Evolutionary conservation across 768 basidiomycete genomes (phyloP).

Genomic region (Lactifluus echinatus): DNA sequence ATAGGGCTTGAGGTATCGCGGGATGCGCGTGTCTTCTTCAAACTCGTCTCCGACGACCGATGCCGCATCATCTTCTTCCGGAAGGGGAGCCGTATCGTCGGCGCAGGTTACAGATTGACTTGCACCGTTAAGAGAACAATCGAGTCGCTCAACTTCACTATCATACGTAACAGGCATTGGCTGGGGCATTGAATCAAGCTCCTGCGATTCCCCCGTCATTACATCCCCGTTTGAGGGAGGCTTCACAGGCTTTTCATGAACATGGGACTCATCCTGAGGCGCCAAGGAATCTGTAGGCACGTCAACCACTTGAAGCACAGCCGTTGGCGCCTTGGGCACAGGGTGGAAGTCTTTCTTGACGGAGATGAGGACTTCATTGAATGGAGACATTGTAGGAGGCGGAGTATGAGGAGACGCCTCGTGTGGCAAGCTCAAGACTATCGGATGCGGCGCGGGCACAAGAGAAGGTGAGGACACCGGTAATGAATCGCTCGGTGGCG

Average conservation of each 20-base stretch:
- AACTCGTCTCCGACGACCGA: slow-evolving; percentile 28
- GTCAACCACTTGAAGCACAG: not conserved
- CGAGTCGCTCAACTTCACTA: not conserved
- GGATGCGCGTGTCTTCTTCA: slow-evolving; percentile 33
- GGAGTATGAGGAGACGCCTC: not conserved
- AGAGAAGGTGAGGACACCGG: not conserved
- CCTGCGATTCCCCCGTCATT: not conserved
- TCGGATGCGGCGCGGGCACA: not conserved
- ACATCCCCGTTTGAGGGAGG: not conserved
- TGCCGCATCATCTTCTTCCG: slow-evolving; percentile 29
- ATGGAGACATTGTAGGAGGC: not conserved
- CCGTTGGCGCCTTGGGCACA: not conserved
- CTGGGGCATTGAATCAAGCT: not conserved
- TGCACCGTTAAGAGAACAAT: not conserved
- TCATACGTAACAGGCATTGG: not conserved
- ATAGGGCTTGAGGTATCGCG: slow-evolving; percentile 53
- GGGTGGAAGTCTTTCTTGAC: slow-evolving; percentile 5
- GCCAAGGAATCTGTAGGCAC: not conserved
- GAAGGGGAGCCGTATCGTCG: slow-evolving; percentile 23
- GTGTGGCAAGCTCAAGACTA: slow-evolving; percentile 1
- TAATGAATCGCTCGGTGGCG: slow-evolving; percentile 13
- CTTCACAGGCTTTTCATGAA: not conserved
- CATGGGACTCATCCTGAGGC: not conserved
- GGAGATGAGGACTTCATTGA: slow-evolving; percentile 1
- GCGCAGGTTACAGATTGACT: not conserved